Evolutionary conservation across 345 rosid species (phyloP), one percentile per base, ranked within the genome.

Genomic region (Euclidium syriacum): DNA sequence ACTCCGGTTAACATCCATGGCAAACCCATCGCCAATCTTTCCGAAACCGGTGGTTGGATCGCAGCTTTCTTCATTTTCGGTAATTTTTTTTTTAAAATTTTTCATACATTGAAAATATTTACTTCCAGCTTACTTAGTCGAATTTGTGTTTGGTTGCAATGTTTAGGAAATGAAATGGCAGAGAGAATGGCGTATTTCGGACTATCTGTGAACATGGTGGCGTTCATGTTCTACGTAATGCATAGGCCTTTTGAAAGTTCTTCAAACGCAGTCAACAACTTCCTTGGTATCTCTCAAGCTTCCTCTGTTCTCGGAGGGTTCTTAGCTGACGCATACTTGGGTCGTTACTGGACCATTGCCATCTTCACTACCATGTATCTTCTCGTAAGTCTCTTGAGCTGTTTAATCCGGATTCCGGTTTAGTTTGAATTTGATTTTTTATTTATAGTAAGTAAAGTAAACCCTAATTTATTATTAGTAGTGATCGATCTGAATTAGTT

Each of bases 101-200:
- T 19, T 18, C 15, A 14, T 32, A n/a, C 15, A 17, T 1, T 0
- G 3, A 9, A 5, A 33, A 7, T 47, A 33, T 15, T 33, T 27
- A 5, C 59, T 50, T 33, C 6, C 11, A 47, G 15, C 52, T 32
- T 39, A 48, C 10, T 34, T n/a, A n/a, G n/a, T n/a, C n/a, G n/a
- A n/a, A n/a, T 58, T 1, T 54, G 7, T 52, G 29, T 48, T 19
- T 41, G 72, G 26, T 22, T 58, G 64, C 41, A 20, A 22, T 60
- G 7, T 40, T 16, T 83, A 88, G 98, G 98, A 51, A 91, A 91
- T 65, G 98, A 91, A 72, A 86, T 86, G 90, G 96, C 98, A 14
- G 98, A 88, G 78, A 80, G 96, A 67, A 86, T 91, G 96, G 96
- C 95, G 17, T 91, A 91, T 65, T 91, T 84, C 17, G 98, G 98